Evolutionary conservation across 2,329 filamentous ascomycete species (phyloP).

Genomic region (Aureobasidium uvarum): DNA sequence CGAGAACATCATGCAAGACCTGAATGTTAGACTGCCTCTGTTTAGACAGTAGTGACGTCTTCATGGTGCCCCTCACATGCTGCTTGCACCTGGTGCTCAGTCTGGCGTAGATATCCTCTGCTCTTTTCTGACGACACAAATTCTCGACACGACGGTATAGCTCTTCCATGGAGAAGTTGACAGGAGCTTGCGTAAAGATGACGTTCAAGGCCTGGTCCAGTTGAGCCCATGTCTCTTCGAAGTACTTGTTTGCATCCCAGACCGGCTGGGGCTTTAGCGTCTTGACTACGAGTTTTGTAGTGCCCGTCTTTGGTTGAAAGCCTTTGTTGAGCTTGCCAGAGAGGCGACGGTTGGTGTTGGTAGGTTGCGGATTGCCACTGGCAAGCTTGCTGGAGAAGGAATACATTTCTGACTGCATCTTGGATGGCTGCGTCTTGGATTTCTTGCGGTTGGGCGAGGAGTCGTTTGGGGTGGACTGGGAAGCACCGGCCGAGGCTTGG

Average conservation of each 20-base stretch:
- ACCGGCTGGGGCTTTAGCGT: conserved; percentile 70
- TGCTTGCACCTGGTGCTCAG: conserved; percentile 65
- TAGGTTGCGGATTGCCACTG: background rate
- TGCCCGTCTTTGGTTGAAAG: conserved; percentile 72
- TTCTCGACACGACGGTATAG: conserved; percentile 91
- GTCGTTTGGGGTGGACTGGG: background rate
- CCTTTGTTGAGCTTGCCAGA: conserved; percentile 1
- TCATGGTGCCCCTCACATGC: conserved; percentile 60
- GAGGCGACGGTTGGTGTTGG: background rate
- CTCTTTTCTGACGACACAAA: conserved; percentile 75
- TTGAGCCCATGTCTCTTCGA: conserved; percentile 70
- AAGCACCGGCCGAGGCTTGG: conserved; percentile 7
- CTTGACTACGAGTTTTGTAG: conserved; percentile 89
- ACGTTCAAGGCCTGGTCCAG: conserved; percentile 69
- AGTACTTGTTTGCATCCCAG: conserved; percentile 71
- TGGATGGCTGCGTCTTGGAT: conserved; percentile 1
- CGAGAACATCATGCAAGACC: conserved; percentile 59
- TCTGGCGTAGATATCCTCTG: conserved; percentile 64
- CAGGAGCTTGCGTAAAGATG: conserved; percentile 67
- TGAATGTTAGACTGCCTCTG: conserved; percentile 60
- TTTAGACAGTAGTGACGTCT: conserved; percentile 57
- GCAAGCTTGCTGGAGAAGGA: conserved; percentile 16
- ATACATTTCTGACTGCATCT: conserved; percentile 24
- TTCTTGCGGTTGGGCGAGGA: conserved; percentile 10
- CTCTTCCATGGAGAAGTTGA: conserved; percentile 71